Evolutionary conservation across 1,284 basidiomycete genomes (phyloP), one percentile per base, ranked within the genome.

Genomic region (Cryptococcus sp.): DNA sequence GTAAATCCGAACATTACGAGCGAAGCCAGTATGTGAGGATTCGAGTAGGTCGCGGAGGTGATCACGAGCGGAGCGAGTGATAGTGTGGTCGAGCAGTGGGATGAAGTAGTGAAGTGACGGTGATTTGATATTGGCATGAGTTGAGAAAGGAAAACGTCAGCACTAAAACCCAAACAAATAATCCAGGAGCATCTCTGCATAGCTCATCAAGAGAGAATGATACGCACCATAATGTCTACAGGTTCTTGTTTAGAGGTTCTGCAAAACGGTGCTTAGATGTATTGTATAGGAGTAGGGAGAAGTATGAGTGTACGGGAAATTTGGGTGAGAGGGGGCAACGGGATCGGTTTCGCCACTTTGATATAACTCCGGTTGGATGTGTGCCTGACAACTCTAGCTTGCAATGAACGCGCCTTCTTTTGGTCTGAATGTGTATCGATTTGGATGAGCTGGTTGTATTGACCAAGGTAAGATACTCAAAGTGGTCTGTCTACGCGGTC

Each of bases 201-300:
- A 18, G 36, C 7, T 24, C 19, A 32, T 22, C 11, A 21, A 39
- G 22, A 21, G 11, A 50, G 37, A 19, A 13, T 31, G 41, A 34
- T 16, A 64, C 64, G 61, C 64, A 67, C 64, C 64, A 67, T 66
- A 53, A 48, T 65, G 65, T 67, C 65, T 67, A 67, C 65, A 63
- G 65, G 31, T 55, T 49, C 16, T 34, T 34, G 10, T 9, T 34
- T 34, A 34, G 32, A 36, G 36, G 51, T 55, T 60, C 65, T 63
- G 65, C 65, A 67, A 67, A 67, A 67, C 65, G 62, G 62, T 64
- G 62, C 62, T 64, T 34, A 34, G 32, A 34, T 34, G 32, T 34
- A 16, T 9, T 34, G n/a, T n/a, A n/a, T n/a, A n/a, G n/a, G n/a
- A n/a, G n/a, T n/a, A n/a, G n/a, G 32, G 16, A 34, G 32, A 34